Base-by-base conservation (phyloP, 345 rosid species). In the Salix brachista region DNA sequence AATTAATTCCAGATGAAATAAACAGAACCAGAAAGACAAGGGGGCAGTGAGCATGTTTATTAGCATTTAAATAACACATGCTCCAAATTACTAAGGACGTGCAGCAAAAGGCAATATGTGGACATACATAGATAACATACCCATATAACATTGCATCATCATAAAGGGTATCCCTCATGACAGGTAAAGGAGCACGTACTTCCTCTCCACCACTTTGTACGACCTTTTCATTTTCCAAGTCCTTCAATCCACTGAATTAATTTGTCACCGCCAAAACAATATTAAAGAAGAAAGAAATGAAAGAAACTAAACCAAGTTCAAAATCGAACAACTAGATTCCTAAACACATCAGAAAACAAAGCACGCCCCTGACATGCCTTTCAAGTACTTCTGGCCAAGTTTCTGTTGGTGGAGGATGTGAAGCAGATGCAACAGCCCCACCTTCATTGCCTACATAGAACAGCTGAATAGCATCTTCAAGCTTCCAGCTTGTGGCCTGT, bases 401-500 rank as follows among this genome's bases (percentile, higher is more conserved):
- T 68, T 80, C 84, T 12, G 67, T 56, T 6, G 78, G 75, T 70
- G 90, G 89, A 75, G 91, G 74, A 23, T 74, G 83, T 64, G 91
- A 81, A 71, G 79, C 82, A 25, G 94, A 64, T 1, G 86, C 82
- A 66, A 70, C 72, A 67, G 73, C 80, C 72, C 87, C 89, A 48
- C 78, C 85, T 79, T 94, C 99, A 74, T 87, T 89, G 74, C 96
- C 98, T 30, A 94, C 88, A 86, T 87, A 96, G 80, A 96, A 96
- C 61, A 96, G 87, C 90, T 96, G 98, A 76, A 96, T 44, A 66
- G 99, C 99, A 71, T 94, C 98, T 52, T 96, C 98, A 79, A 96
- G 94, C 74, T 91, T 91, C 99, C 99, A 96, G 83, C 91, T 87
- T 23, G 99, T 96, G 9, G 97, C 97, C 99, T 96, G 78, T 78